phyloP scores from a whole-genome alignment of 495 filamentous ascomycete genomes.

The Neohortaea acidophila region DNA sequence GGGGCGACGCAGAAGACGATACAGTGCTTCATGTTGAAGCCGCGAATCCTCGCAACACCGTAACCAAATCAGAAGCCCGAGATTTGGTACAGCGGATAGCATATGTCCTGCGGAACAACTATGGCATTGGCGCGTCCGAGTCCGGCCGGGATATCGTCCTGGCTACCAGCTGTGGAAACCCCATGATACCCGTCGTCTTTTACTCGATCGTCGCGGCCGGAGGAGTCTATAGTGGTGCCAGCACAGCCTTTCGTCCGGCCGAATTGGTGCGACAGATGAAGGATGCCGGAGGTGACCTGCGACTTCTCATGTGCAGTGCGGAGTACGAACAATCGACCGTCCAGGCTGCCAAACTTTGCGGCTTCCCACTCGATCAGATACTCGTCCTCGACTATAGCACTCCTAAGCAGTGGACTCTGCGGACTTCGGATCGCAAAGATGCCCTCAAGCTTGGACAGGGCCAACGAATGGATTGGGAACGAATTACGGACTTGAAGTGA shows the following conservation, averaged over 20 bases:
- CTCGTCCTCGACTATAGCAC: neutral
- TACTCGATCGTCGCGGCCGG: neutral
- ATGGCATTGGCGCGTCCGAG: slow-evolving; percentile 32
- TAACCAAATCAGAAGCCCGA: slow-evolving; percentile 34
- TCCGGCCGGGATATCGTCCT: slow-evolving; percentile 35
- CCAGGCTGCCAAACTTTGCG: neutral
- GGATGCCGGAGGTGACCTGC: neutral
- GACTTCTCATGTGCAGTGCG: neutral
- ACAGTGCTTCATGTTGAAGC: slow-evolving; percentile 30
- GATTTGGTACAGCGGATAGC: slow-evolving; percentile 31
- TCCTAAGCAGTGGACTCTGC: neutral
- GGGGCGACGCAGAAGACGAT: slow-evolving; percentile 18
- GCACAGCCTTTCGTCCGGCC: neutral
- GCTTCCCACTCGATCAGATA: neutral
- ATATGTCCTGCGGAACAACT: slow-evolving; percentile 32
- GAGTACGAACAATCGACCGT: neutral
- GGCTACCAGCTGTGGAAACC: slow-evolving; percentile 19
- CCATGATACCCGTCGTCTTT: neutral
- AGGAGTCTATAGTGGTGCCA: neutral
- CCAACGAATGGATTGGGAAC: neutral
- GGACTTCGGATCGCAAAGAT: neutral
- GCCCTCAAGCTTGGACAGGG: neutral
- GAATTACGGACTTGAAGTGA: neutral
- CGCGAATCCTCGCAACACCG: slow-evolving; percentile 29
- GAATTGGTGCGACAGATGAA: neutral